phyloP scores from a whole-genome alignment of 768 basidiomycete genomes.

The Fomitopsis serialis region DNA sequence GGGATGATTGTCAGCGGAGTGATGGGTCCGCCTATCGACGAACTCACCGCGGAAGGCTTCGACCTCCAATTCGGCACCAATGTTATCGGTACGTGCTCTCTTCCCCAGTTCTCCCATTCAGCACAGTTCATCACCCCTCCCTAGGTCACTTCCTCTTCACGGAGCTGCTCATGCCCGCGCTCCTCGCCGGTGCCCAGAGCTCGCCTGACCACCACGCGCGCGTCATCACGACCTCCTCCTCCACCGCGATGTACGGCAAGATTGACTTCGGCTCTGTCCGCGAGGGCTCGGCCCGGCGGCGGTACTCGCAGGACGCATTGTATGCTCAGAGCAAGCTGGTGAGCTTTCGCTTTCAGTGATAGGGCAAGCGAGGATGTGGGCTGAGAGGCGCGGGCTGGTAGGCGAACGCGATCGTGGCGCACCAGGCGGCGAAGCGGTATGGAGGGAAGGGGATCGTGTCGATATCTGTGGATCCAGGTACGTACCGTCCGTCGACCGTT shows the following conservation, averaged over 20 bases:
- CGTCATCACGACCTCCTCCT: slow-evolving; percentile 43
- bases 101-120: no score
- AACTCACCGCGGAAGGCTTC: slow-evolving; percentile 40
- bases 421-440: slow-evolving; percentile 43
- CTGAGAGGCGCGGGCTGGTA: slow-evolving; percentile 9
- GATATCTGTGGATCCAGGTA: slow-evolving; percentile 41
- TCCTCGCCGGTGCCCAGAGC: slow-evolving; percentile 34
- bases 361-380: not conserved
- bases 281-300: slow-evolving; percentile 21
- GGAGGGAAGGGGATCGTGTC: slow-evolving; percentile 40
- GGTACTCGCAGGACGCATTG: slow-evolving; percentile 7
- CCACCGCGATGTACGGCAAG: slow-evolving; percentile 25
- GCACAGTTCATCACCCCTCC: not conserved
- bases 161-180: slow-evolving; percentile 42
- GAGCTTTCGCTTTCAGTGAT: slow-evolving; percentile 7
- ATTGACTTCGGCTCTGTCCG: slow-evolving; percentile 35
- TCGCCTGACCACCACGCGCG: slow-evolving; percentile 40
- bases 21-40: slow-evolving; percentile 36
- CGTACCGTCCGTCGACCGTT: no score
- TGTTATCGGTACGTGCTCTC: slow-evolving; percentile 36
- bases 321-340: slow-evolving; percentile 43
- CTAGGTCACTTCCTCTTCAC: slow-evolving; percentile 25
- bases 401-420: slow-evolving; percentile 41
- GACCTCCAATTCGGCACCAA: slow-evolving; percentile 55
- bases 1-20: slow-evolving; percentile 35